phyloP scores from a whole-genome alignment of 805 yeast genomes.

The Candida adriatica region DNA sequence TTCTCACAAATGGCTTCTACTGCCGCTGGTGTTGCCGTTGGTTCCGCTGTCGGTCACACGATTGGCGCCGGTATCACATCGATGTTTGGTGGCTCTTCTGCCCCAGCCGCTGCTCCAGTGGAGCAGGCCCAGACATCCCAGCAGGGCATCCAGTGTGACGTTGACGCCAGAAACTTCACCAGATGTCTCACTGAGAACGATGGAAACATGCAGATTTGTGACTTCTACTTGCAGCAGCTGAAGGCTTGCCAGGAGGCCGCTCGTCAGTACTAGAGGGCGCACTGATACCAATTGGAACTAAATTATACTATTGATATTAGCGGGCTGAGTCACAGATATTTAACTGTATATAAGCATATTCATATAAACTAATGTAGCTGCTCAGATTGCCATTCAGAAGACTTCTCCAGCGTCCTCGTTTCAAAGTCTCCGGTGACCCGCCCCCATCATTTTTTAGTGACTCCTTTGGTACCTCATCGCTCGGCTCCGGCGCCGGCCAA shows the following conservation, averaged over 20 bases:
- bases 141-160: constrained; percentile 63
- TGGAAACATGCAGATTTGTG: constrained; percentile 97
- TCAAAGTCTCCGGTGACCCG: too few species aligned
- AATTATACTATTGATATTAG: background rate
- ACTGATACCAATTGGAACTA: background rate
- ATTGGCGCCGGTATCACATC: constrained; percentile 90
- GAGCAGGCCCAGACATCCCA: constrained; percentile 36
- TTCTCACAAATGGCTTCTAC: constrained; percentile 98
- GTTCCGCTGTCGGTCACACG: constrained; percentile 95
- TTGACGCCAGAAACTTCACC: constrained; percentile 91
- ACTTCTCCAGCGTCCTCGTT: too few species aligned
- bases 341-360: too few species aligned
- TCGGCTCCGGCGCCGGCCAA: too few species aligned
- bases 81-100: constrained; percentile 76
- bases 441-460: too few species aligned
- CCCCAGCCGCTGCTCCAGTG: constrained; percentile 34
- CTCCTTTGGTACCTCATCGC: too few species aligned
- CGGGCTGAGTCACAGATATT: background rate
- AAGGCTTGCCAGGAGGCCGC: constrained; percentile 97
- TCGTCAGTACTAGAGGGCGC: constrained; percentile 51
- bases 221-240: constrained; percentile 93
- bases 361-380: too few species aligned
- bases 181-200: constrained; percentile 89
- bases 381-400: too few species aligned
- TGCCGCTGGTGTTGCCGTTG: constrained; percentile 99